These are phyloP conservation scores for Tolypocladium sp. DNA, from an alignment of 2,329 filamentous ascomycete genomes.

Conservation along the genomic window DNA sequence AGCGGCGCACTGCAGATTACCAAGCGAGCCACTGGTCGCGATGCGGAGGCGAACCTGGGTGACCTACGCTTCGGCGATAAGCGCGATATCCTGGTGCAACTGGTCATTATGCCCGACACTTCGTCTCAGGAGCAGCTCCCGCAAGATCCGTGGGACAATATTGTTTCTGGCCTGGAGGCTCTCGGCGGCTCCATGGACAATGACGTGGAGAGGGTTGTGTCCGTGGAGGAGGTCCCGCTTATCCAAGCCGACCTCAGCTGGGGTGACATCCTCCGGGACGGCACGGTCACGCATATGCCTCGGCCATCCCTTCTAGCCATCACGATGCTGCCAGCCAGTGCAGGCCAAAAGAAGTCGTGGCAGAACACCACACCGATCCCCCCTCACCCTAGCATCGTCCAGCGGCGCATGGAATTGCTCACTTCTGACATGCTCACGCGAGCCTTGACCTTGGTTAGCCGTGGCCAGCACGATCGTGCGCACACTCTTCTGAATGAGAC, in stretches of 20 bases:
- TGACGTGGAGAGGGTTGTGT: constrained; percentile 73
- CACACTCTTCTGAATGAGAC: constrained; percentile 91
- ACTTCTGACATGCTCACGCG: constrained; percentile 97
- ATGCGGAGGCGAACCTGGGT: constrained; percentile 85
- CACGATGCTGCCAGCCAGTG: constrained; percentile 74
- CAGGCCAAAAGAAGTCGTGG: constrained; percentile 57
- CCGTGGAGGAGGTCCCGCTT: constrained; percentile 88
- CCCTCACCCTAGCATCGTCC: constrained; percentile 88
- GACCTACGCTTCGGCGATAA: constrained; percentile 95
- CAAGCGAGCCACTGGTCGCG: constrained; percentile 87
- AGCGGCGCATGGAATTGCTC: constrained; percentile 92
- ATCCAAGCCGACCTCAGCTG: constrained; percentile 92
- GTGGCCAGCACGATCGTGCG: constrained; percentile 87
- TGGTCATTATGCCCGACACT: constrained; percentile 84
- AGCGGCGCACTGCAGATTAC: constrained; percentile 93
- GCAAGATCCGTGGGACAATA: constrained; percentile 93
- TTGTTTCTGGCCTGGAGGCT: constrained; percentile 90
- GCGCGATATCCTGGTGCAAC: constrained; percentile 82
- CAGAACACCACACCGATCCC: constrained; percentile 71
- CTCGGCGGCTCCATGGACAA: constrained; percentile 79
- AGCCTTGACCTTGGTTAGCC: constrained; percentile 80
- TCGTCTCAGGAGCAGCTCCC: constrained; percentile 74
- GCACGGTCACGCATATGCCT: constrained; percentile 74
- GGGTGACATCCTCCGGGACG: constrained; percentile 87
- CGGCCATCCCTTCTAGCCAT: constrained; percentile 88